phyloP scores from a whole-genome alignment of 805 yeast genomes.

The Lachancea waltii region DNA sequence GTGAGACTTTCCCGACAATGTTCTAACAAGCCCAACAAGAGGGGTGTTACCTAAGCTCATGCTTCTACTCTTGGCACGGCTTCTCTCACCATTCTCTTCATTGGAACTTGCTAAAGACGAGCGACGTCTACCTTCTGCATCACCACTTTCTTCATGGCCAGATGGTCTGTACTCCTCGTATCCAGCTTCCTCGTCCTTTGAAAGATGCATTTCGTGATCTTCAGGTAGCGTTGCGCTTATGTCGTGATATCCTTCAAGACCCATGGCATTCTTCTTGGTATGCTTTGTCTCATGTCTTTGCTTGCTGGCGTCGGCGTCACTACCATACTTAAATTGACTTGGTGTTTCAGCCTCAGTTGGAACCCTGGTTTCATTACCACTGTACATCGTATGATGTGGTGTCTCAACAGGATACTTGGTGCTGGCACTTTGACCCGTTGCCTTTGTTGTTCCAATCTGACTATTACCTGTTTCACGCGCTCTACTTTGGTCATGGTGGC shows the following conservation, averaged over 20 bases:
- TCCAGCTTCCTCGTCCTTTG: constrained; percentile 5
- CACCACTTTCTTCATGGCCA: background rate
- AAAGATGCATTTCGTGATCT: background rate
- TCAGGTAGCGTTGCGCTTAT: background rate
- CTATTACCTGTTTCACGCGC: too few species aligned
- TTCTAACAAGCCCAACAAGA: constrained; percentile 3
- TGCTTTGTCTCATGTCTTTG: background rate
- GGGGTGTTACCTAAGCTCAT: constrained; percentile 7
- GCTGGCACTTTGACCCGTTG: too few species aligned
- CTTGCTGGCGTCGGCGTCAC: background rate
- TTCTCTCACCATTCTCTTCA: background rate
- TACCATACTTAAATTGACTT: too few species aligned
- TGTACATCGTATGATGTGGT: too few species aligned
- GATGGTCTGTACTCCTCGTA: constrained; percentile 7
- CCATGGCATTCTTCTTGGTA: too few species aligned
- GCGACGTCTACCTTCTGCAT: constrained; percentile 5
- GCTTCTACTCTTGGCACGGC: constrained; percentile 5
- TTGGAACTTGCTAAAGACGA: constrained; percentile 3
- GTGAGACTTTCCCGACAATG: constrained; percentile 6
- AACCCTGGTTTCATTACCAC: too few species aligned
- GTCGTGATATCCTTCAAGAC: background rate
- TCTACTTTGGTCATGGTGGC: too few species aligned
- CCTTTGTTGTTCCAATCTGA: too few species aligned
- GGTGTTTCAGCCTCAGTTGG: too few species aligned
- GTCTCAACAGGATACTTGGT: too few species aligned